Base-by-base conservation (phyloP, 306 rosid genomes). In the Pterocarpus santalinus region DNA sequence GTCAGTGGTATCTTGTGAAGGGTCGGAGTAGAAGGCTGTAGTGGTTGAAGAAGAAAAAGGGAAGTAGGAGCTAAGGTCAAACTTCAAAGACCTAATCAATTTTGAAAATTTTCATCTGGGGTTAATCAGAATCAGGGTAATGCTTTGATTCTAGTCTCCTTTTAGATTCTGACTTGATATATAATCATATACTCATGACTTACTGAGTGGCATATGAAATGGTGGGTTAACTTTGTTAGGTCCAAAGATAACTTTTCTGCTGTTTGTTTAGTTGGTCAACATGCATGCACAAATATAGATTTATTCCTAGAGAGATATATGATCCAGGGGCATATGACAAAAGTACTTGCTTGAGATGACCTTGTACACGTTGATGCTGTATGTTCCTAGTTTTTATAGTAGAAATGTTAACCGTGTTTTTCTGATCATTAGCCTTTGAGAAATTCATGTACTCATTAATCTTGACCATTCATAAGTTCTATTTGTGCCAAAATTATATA, bases 1-100 rank as follows among this genome's bases (percentile, higher is more conserved):
- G 33, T 35, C 43, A 47, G 53, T 17, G 75, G 30, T 61, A 58
- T 69, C 10, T 79, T 32, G 55, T 80, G 78, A 79, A 79, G 62
- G 78, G 46, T 70, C 43, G 4, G 15, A 60, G 72, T 35, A 8
- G 77, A 49, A 57, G 61, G 22, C 34, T 73, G 53, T 49, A n/a
- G 63, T 58, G 77, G 77, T 71, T 49, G 78, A 49, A 70, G 72
- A 36, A 5, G 17, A n/a, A 36, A 12, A 79, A 58, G 34, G 46
- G 34, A 62, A 3, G 8, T 36, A 69, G 76, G 39, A 44, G 53
- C 10, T 17, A 60, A 46, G 77, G 71, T 79, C 71, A 69, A 79
- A 60, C 64, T 22, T 22, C 28, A 22, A 22, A 22, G 28, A 11
- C 3, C 32, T 70, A 61, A 68, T 69, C 41, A 35, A 2, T 69